Conservation (phyloP, 176 grass and related monocot species). For the Areca catechu region DNA sequence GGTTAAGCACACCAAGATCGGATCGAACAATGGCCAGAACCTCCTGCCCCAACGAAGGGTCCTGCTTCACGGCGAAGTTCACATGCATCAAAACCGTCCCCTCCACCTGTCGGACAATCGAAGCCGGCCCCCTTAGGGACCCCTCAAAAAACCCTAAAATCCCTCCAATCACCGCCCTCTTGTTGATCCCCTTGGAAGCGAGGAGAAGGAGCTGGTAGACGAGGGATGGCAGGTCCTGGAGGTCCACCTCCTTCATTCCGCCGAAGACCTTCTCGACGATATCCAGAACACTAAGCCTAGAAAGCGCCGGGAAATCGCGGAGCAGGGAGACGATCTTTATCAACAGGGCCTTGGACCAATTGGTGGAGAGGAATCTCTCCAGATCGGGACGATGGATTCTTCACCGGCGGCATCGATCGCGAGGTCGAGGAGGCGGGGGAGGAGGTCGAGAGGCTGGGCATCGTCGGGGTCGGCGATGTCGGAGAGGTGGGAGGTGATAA, state of each 20-base stretch:
- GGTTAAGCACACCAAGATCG: constrained; percentile 42
- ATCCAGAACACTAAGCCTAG: constrained; percentile 8
- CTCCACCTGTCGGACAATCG: constrained; percentile 64
- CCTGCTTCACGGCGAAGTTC: constrained; percentile 84
- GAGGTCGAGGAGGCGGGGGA: constrained; percentile 20
- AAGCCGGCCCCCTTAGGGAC: constrained; percentile 29
- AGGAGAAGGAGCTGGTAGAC: constrained; percentile 79
- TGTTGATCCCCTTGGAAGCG: constrained; percentile 52
- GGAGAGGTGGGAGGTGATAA: constrained; percentile 13
- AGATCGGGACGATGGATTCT: constrained; percentile 6
- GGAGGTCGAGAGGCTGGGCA: constrained; percentile 27
- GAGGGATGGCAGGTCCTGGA: constrained; percentile 61
- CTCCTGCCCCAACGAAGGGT: constrained; percentile 64
- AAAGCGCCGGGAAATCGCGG: constrained; percentile 18
- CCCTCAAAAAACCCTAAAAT: constrained; percentile 60
- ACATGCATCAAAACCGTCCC: constrained; percentile 80
- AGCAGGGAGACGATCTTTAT: constrained; percentile 29
- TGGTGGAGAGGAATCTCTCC: constrained; percentile 13
- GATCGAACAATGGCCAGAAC: constrained; percentile 46
- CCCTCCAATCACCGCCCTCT: constrained; percentile 42
- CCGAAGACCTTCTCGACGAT: constrained; percentile 42
- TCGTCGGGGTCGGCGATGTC: constrained; percentile 18
- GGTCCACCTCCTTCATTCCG: constrained; percentile 41
- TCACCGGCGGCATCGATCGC: constrained; percentile 1
- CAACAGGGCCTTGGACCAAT: constrained; percentile 26